Percentiles rank a stretch among this genome's conserved stretches.
Evolutionary conservation across 352 stramenopile genomes (phyloP).

Genomic region (Phytophthora idaei): DNA sequence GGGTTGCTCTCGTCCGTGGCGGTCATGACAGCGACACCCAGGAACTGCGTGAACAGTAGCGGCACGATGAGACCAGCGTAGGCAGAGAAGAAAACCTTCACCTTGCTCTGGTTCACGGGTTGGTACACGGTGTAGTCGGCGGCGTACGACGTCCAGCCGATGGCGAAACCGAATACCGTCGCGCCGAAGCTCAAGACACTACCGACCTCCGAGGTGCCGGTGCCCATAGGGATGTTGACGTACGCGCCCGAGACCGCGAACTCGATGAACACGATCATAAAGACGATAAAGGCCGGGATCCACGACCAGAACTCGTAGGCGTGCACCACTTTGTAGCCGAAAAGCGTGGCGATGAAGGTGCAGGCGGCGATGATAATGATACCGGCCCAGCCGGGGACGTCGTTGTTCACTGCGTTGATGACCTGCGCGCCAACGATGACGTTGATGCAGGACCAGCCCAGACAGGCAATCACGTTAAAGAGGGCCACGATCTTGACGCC

Average conservation of each 20-base stretch:
- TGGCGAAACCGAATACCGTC: constrained; percentile 46
- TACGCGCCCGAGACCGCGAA: constrained; percentile 48
- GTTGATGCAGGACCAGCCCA: constrained; percentile 57
- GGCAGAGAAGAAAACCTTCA: constrained; percentile 52
- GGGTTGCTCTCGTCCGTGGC: constrained; percentile 40
- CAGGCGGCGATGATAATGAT: constrained; percentile 53
- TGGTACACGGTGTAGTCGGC: constrained; percentile 60
- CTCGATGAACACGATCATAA: constrained; percentile 49
- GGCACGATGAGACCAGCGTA: constrained; percentile 49
- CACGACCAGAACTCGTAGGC: constrained; percentile 61
- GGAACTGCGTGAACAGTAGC: constrained; percentile 48
- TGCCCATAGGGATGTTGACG: constrained; percentile 51
- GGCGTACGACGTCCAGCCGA: constrained; percentile 45
- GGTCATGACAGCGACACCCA: constrained; percentile 46
- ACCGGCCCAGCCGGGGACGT: constrained; percentile 48
- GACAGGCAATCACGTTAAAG: constrained; percentile 49
- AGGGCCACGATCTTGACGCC: constrained; percentile 51
- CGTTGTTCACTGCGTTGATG: constrained; percentile 51
- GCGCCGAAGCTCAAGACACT: constrained; percentile 44
- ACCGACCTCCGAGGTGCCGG: constrained; percentile 38
- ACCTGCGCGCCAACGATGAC: constrained; percentile 53
- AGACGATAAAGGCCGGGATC: constrained; percentile 55
- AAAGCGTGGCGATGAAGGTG: constrained; percentile 56
- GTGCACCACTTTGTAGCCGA: constrained; percentile 56
- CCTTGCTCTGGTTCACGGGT: constrained; percentile 44